Percentiles rank a stretch among this genome's conserved stretches.
Conservation (phyloP, 441 rosid genomes). For the Biscutella laevigata region DNA sequence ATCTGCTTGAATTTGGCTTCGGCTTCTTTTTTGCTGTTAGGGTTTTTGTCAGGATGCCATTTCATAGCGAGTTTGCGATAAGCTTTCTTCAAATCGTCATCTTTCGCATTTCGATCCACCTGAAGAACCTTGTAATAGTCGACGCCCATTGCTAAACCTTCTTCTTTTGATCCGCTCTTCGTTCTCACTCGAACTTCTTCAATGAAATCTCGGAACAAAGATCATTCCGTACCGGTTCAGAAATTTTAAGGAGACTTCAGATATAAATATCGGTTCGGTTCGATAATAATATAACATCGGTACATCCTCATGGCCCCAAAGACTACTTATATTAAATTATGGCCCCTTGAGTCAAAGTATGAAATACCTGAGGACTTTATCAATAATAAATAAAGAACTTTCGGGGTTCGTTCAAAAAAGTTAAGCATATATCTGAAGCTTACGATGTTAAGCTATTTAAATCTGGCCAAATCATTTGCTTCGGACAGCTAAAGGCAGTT, state of each 20-base stretch:
- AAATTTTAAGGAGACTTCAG: not conserved
- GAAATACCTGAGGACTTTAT: not conserved
- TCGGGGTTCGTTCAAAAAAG: too few species aligned
- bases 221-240: constrained; percentile 2
- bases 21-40: constrained; percentile 70
- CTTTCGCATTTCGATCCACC: constrained; percentile 59
- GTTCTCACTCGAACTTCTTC: constrained; percentile 13
- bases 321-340: not conserved
- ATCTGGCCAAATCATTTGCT: constrained; percentile 8
- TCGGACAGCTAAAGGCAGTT: constrained; percentile 16
- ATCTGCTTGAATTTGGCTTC: constrained; percentile 89
- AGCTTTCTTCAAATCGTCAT: constrained; percentile 84
- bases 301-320: not conserved
- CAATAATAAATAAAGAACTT: not conserved
- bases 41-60: constrained; percentile 96
- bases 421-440: too few species aligned
- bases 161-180: constrained; percentile 5
- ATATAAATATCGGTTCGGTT: too few species aligned
- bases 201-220: not conserved
- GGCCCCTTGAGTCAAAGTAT: not conserved
- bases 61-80: constrained; percentile 90
- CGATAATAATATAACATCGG: too few species aligned
- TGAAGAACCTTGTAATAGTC: constrained; percentile 70
- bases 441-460: too few species aligned
- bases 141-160: constrained; percentile 44